Percentiles rank a stretch among this genome's conserved stretches.
Evolutionary conservation across 768 basidiomycete genomes (phyloP).

Genomic region (Suillus americanus): DNA sequence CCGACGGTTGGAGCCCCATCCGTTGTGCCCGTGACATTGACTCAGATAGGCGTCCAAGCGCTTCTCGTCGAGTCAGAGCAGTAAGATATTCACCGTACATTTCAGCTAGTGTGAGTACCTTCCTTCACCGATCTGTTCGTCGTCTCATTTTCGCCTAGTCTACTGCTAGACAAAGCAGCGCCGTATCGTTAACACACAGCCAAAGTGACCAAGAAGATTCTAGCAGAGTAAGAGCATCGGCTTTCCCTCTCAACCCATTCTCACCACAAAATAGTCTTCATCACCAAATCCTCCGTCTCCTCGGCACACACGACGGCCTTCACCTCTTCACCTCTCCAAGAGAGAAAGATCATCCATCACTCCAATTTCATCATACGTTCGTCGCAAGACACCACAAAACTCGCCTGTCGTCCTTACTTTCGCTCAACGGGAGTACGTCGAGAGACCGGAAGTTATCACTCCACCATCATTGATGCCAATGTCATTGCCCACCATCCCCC

Average conservation of each 20-base stretch:
- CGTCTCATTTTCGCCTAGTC: slow-evolving; percentile 19
- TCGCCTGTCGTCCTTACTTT: slow-evolving; percentile 72
- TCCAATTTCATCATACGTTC: slow-evolving; percentile 79
- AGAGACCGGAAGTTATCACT: slow-evolving; percentile 30
- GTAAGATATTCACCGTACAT: slow-evolving; percentile 32
- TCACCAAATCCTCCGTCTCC: slow-evolving; percentile 44
- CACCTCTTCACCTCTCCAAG: slow-evolving; percentile 45
- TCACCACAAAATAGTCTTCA: slow-evolving; percentile 27
- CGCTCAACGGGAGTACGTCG: slow-evolving; percentile 34
- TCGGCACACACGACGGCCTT: slow-evolving; percentile 38
- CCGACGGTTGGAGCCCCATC: slow-evolving; percentile 30
- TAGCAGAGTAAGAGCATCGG: slow-evolving; percentile 36
- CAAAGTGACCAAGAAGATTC: slow-evolving; percentile 25
- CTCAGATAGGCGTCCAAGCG: slow-evolving; percentile 25
- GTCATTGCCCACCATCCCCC: slow-evolving; percentile 64
- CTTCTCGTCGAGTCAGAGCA: slow-evolving; percentile 25
- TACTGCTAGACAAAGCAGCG: slow-evolving; percentile 44
- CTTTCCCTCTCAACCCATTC: slow-evolving; percentile 13
- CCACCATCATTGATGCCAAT: slow-evolving; percentile 39
- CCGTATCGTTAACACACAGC: slow-evolving; percentile 35
- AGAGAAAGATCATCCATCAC: slow-evolving; percentile 64
- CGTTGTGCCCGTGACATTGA: slow-evolving; percentile 33
- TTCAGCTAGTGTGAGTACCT: slow-evolving; percentile 25
- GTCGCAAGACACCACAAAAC: slow-evolving; percentile 73
- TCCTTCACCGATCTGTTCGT: neutral